Evolutionary conservation across 805 yeast genomes (phyloP).

Genomic region (Candida krabiensis): DNA sequence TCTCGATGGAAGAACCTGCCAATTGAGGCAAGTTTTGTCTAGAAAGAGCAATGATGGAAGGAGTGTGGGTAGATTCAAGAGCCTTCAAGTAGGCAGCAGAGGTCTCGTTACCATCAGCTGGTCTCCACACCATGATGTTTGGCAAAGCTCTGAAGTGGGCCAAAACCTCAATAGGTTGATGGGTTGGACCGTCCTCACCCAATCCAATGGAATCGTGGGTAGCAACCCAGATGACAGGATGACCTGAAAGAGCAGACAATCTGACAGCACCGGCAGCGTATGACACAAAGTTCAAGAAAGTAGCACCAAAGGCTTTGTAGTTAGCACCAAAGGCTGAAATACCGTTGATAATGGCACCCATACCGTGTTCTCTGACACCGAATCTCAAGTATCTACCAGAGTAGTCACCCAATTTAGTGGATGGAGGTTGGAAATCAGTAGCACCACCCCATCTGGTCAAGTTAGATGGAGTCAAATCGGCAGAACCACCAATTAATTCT

Average conservation of each 20-base stretch:
- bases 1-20: constrained; percentile 87
- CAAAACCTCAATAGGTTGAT: constrained; percentile 86
- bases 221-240: constrained; percentile 84
- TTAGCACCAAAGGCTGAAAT: constrained; percentile 87
- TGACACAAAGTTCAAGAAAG: constrained; percentile 89
- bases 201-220: constrained; percentile 89
- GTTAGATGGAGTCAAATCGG: constrained; percentile 96
- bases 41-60: constrained; percentile 72
- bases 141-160: constrained; percentile 87
- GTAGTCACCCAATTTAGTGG: constrained; percentile 78
- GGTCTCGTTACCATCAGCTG: constrained; percentile 89
- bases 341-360: constrained; percentile 99
- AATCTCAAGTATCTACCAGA: constrained; percentile 92
- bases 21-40: constrained; percentile 93
- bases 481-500: constrained; percentile 96
- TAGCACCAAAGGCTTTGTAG: constrained; percentile 91
- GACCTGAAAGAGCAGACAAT: constrained; percentile 80
- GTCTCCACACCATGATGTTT: constrained; percentile 85
- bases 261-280: constrained; percentile 88
- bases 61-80: constrained; percentile 60
- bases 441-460: constrained; percentile 84
- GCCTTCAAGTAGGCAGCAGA: constrained; percentile 80
- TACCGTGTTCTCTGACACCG: constrained; percentile 99
- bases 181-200: constrained; percentile 95
- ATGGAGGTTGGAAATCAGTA: constrained; percentile 89